A percentile compares a stretch with the other conserved stretches of the same genome.
Conservation (phyloP, 208 protist genomes). For the Trypanosoma platydactyli region DNA sequence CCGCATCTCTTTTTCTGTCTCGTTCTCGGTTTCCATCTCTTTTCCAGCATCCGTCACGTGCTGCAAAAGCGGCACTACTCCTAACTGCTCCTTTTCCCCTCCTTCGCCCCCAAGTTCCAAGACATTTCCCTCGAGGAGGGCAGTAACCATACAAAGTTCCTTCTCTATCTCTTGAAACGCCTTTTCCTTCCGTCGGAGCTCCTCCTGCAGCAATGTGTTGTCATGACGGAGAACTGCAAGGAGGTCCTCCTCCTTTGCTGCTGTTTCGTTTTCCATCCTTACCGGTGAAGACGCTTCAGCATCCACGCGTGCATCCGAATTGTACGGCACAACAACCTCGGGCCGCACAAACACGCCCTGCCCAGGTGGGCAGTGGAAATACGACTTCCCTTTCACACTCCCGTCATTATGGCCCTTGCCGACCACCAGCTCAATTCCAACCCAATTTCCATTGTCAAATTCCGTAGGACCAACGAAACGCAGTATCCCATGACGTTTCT, state of each 20-base stretch:
- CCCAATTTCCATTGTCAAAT: slow-evolving; percentile 61
- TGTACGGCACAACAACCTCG: slow-evolving; percentile 42
- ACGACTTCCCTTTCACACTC: slow-evolving; percentile 38
- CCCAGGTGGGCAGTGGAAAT: slow-evolving; percentile 51
- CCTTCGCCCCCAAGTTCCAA: neutral
- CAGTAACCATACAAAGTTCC: neutral
- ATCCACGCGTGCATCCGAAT: neutral
- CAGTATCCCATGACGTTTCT: slow-evolving; percentile 55
- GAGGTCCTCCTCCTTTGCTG: neutral
- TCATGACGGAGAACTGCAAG: slow-evolving; percentile 4
- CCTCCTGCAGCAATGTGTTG: slow-evolving; percentile 7
- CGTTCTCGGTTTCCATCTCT: neutral
- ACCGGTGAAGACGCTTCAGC: too few relatives aligned
- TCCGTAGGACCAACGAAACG: slow-evolving; percentile 54
- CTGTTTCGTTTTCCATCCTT: too few relatives aligned
- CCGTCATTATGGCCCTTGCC: slow-evolving; percentile 49
- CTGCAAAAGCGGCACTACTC: too few relatives aligned
- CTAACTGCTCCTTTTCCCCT: neutral
- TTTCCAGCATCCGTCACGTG: neutral
- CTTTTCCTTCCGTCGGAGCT: slow-evolving; percentile 5
- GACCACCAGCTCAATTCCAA: slow-evolving; percentile 58
- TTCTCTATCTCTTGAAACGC: neutral
- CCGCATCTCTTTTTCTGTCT: neutral
- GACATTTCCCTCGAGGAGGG: neutral
- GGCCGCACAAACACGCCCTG: slow-evolving; percentile 65